These are phyloP conservation scores for Afroboletus lepidellus DNA, from an alignment of 1,284 basidiomycete species.

Conservation along the genomic window DNA sequence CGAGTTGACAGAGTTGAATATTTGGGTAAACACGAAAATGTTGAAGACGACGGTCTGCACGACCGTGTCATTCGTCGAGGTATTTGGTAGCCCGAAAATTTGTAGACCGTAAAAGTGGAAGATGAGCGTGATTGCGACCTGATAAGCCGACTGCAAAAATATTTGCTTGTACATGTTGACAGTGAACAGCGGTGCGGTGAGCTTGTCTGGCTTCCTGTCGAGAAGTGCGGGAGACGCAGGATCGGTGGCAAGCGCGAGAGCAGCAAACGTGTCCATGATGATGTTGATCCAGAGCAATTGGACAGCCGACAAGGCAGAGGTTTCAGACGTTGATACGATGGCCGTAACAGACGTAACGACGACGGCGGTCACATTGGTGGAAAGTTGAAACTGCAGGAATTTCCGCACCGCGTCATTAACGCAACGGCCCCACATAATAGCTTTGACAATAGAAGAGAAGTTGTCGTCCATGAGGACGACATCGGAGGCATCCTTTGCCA, in stretches of 20 bases:
- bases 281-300: constrained; percentile 97
- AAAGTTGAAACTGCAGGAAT: constrained; percentile 98
- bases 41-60: constrained; percentile 94
- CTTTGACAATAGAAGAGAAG: constrained; percentile 93
- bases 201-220: constrained; percentile 88
- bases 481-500: constrained; percentile 98
- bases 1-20: constrained; percentile 93
- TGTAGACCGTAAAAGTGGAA: constrained; percentile 83
- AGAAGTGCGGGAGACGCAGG: constrained; percentile 83
- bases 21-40: constrained; percentile 94
- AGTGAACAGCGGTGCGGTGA: constrained; percentile 85
- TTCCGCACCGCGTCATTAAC: constrained; percentile 98
- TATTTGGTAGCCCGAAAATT: constrained; percentile 65
- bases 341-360: constrained; percentile 92
- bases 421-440: constrained; percentile 98
- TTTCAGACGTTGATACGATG: constrained; percentile 73
- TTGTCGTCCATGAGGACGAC: constrained; percentile 99
- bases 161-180: constrained; percentile 97
- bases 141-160: constrained; percentile 85
- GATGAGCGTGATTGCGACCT: constrained; percentile 80
- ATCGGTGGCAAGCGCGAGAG: constrained; percentile 94
- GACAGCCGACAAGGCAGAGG: constrained; percentile 90
- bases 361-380: constrained; percentile 94
- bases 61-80: constrained; percentile 46
- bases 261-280: constrained; percentile 98